Percentiles rank a stretch among this genome's conserved stretches.
Evolutionary conservation across 148 eudicot genomes (phyloP).

Genomic region (Fagopyrum esculentum): DNA sequence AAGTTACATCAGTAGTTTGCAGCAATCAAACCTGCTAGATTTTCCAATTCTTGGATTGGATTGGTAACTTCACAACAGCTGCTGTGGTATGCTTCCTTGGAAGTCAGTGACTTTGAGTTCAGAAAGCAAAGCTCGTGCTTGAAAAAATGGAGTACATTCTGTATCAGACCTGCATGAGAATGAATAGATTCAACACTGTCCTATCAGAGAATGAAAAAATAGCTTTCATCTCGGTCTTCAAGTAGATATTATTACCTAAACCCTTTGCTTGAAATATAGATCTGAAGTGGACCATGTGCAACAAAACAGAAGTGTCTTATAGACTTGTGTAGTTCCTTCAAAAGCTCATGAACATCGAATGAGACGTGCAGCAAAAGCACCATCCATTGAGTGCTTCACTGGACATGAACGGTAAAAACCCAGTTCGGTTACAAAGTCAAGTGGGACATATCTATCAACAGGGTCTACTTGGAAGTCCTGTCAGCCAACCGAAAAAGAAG

Average conservation of each 20-base stretch:
- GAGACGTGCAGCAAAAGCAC: conserved; percentile 96
- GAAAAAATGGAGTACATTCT: neutral
- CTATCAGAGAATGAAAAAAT: neutral
- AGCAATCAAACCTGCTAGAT: too few species aligned
- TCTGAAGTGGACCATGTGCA: neutral
- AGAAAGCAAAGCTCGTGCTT: neutral
- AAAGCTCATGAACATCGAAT: conserved; percentile 23
- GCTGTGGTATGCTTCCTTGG: neutral
- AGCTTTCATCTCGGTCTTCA: neutral
- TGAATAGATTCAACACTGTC: neutral
- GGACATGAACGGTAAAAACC: conserved; percentile 82
- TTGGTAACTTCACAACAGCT: too few species aligned
- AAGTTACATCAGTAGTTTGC: too few species aligned
- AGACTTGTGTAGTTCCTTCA: too few species aligned
- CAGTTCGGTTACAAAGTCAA: conserved; percentile 49
- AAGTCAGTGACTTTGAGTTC: neutral
- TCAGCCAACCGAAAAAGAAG: conserved; percentile 17
- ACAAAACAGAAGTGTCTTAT: neutral
- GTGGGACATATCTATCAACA: conserved; percentile 43
- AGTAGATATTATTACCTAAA: neutral
- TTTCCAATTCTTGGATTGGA: too few species aligned
- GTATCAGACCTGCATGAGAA: conserved; percentile 2
- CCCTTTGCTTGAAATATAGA: neutral
- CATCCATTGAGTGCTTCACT: conserved; percentile 82
- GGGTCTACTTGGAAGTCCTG: conserved; percentile 80